Conservation (phyloP, 2,329 filamentous ascomycete genomes). For the Diaporthe caulivora region DNA sequence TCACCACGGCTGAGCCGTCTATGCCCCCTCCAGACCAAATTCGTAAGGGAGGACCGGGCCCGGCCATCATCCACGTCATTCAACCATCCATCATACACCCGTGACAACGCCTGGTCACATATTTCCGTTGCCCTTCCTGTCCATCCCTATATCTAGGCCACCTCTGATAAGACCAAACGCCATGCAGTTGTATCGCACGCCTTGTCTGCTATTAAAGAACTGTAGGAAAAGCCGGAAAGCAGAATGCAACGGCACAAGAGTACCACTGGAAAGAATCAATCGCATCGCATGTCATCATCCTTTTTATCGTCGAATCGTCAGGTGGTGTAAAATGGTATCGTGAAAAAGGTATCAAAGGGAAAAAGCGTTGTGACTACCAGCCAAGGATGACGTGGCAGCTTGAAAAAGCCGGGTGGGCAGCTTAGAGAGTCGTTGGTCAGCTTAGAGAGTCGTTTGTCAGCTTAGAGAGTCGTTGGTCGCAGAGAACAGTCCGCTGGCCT, state of each 20-base stretch:
- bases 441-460: too few relatives aligned
- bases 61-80: constrained; percentile 27
- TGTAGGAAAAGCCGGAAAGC: constrained; percentile 29
- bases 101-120: constrained; percentile 20
- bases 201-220: constrained; percentile 31
- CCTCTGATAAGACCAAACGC: constrained; percentile 31
- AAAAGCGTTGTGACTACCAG: constrained; percentile 4
- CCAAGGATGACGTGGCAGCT: background rate
- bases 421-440: constrained; percentile 5
- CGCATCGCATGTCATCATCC: constrained; percentile 34
- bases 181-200: constrained; percentile 31
- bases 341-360: constrained; percentile 34
- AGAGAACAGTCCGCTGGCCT: constrained; percentile 5
- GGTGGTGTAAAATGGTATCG: constrained; percentile 39
- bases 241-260: constrained; percentile 32
- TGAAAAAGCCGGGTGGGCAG: background rate
- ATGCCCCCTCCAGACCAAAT: background rate
- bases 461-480: constrained; percentile 13
- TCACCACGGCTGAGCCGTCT: constrained; percentile 12
- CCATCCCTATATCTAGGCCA: constrained; percentile 29
- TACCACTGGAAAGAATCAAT: constrained; percentile 21
- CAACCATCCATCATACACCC: constrained; percentile 6
- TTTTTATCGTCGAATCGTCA: constrained; percentile 35
- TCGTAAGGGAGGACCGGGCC: constrained; percentile 15
- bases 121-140: background rate